Evolutionary conservation across 495 filamentous ascomycete genomes (phyloP), one percentile per base, ranked within the genome.

Genomic region (Podospora comata): DNA sequence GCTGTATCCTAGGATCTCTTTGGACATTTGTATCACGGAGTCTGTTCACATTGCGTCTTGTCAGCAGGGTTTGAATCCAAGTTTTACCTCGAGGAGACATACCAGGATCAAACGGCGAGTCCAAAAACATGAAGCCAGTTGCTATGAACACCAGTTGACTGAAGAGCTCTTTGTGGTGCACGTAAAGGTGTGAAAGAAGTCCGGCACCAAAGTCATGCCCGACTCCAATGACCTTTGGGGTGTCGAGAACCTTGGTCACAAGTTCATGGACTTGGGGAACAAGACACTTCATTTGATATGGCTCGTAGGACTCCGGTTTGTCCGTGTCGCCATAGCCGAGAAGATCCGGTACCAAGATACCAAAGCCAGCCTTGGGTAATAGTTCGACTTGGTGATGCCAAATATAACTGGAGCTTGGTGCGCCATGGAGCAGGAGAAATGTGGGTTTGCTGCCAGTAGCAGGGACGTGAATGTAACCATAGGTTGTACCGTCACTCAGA

Each of bases 261-360:
- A 84, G 69, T 28, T 74, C 72, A 57, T 78, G 68, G n/a, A 83
- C 71, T n/a, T 84, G 74, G 3, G 56, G 72, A 6, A 74, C 65
- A 77, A 83, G 82, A 3, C 27, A 62, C 67, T 75, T 73, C 28
- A 77, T 66, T 15, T 66, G 56, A 67, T 85, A 85, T 2, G 67
- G 65, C 9, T 69, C 67, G 15, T 74, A 28, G 15, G 75, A 73
- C 0, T 60, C 61, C 0, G 82, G 82, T 67, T 79, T 79, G 62
- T 78, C 75, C 0, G 83, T 80, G 28, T 75, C 79, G 1, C 84
- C 84, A 62, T 82, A 85, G n/a, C 84, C 82, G 0, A 85, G 77
- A 2, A 85, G 72, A 70, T 85, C 83, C 0, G 82, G 84, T 9
- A 74, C 81, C 0, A 85, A 53, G 20, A 85, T 71, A 7, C 83